These are phyloP conservation scores for Eutrema heterophyllum DNA, from an alignment of 345 rosid species.

Conservation along the genomic window DNA sequence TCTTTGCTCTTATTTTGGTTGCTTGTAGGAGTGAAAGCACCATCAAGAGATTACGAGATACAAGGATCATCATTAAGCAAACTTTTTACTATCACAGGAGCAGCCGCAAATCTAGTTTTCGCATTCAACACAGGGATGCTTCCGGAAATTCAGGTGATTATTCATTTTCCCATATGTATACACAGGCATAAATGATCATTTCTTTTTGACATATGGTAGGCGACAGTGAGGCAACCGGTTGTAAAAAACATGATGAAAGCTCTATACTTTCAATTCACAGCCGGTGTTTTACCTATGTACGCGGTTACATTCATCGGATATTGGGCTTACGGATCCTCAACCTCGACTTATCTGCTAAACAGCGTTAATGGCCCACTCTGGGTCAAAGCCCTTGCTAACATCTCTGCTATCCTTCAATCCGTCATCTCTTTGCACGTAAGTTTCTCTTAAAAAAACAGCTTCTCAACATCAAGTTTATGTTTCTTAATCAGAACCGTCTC, in stretches of 20 bases:
- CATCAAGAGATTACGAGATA: conserved; percentile 73
- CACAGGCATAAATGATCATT: not conserved
- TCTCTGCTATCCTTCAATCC: conserved; percentile 75
- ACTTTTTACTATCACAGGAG: conserved; percentile 70
- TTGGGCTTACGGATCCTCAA: conserved; percentile 93
- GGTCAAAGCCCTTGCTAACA: conserved; percentile 73
- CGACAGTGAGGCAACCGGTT: conserved; percentile 79
- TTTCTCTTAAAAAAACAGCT: not conserved
- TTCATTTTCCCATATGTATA: too few species aligned
- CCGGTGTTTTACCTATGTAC: conserved; percentile 68
- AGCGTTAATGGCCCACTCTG: conserved; percentile 71
- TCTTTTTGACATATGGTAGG: conserved; percentile 33
- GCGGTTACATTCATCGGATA: conserved; percentile 71
- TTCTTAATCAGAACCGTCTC: not conserved
- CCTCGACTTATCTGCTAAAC: conserved; percentile 65
- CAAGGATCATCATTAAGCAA: conserved; percentile 42
- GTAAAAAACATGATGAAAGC: conserved; percentile 83
- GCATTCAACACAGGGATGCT: conserved; percentile 98
- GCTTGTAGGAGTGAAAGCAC: conserved; percentile 50
- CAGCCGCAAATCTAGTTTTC: conserved; percentile 77
- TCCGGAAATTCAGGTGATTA: conserved; percentile 66
- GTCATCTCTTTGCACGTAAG: conserved; percentile 84
- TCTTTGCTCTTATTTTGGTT: not conserved
- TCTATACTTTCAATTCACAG: conserved; percentile 74
- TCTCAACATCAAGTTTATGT: not conserved